A percentile compares a stretch with the other conserved stretches of the same genome.
These are phyloP conservation scores for Pseudocercospora fijiensis DNA, from an alignment of 2,329 filamentous ascomycete species.

Conservation along the genomic window DNA sequence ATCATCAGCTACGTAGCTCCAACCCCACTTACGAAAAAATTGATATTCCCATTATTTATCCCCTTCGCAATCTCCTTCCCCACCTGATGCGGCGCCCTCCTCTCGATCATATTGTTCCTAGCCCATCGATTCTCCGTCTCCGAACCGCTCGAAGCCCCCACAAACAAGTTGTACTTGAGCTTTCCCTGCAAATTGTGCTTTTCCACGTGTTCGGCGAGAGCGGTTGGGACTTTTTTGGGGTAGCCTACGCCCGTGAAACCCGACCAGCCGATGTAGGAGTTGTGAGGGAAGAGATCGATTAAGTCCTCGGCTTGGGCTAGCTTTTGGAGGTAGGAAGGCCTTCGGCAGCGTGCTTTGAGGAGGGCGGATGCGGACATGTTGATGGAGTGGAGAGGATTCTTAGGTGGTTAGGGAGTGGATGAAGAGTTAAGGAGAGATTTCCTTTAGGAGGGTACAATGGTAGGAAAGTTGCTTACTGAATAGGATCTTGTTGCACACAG, in stretches of 20 bases:
- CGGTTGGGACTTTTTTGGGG: slow-evolving; percentile 73
- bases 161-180: slow-evolving; percentile 82
- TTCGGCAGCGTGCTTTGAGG: slow-evolving; percentile 71
- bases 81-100: slow-evolving; percentile 81
- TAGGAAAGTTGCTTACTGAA: neutral
- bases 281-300: slow-evolving; percentile 77
- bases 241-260: slow-evolving; percentile 76
- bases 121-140: slow-evolving; percentile 94
- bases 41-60: slow-evolving; percentile 83
- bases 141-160: slow-evolving; percentile 83
- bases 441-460: neutral
- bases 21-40: slow-evolving; percentile 62
- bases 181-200: slow-evolving; percentile 80
- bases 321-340: slow-evolving; percentile 77
- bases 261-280: slow-evolving; percentile 85
- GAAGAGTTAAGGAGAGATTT: neutral
- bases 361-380: slow-evolving; percentile 54
- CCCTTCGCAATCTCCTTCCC: slow-evolving; percentile 87
- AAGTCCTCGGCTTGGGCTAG: slow-evolving; percentile 76
- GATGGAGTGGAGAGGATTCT: neutral
- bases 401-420: neutral
- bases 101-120: slow-evolving; percentile 83
- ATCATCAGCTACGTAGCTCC: neutral
- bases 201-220: slow-evolving; percentile 84
- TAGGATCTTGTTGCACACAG: neutral